These are phyloP conservation scores for Strigomonas culicis DNA, from an alignment of 208 protist genomes.

Conservation along the genomic window DNA sequence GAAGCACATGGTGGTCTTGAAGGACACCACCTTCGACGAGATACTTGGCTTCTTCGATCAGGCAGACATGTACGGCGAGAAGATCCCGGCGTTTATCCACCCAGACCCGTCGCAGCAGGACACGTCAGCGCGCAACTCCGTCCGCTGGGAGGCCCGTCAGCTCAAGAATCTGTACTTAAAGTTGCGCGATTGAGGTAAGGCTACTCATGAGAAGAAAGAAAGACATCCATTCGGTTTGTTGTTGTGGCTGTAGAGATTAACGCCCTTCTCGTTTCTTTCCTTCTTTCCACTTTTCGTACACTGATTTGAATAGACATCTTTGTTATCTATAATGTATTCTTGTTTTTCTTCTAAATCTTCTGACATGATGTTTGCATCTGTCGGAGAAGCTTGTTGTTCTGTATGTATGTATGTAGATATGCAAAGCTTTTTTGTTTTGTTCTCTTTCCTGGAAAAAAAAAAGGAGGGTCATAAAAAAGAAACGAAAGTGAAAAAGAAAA, in stretches of 20 bases:
- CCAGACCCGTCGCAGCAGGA: constrained; percentile 86
- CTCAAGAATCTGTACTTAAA: constrained; percentile 91
- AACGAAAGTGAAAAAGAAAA: background rate
- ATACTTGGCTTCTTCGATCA: constrained; percentile 94
- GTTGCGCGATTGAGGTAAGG: constrained; percentile 44
- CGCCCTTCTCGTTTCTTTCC: background rate
- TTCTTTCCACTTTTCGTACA: background rate
- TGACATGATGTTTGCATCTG: background rate
- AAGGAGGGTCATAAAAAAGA: background rate
- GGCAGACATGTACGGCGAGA: constrained; percentile 90
- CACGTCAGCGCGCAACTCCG: constrained; percentile 81
- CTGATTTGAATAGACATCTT: background rate
- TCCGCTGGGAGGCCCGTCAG: constrained; percentile 91
- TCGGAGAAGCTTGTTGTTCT: background rate
- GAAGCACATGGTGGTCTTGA: constrained; percentile 97
- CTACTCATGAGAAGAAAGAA: background rate
- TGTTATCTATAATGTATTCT: background rate
- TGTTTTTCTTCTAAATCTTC: background rate
- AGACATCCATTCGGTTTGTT: background rate
- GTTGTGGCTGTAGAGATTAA: background rate
- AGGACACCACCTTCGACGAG: constrained; percentile 91
- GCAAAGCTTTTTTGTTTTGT: background rate
- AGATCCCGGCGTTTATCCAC: constrained; percentile 86
- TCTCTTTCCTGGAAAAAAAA: background rate
- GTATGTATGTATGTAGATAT: background rate